Evolutionary conservation across 73 alveolate genomes (phyloP), one percentile per base, ranked within the genome.

Genomic region (Halteria grandinella): DNA sequence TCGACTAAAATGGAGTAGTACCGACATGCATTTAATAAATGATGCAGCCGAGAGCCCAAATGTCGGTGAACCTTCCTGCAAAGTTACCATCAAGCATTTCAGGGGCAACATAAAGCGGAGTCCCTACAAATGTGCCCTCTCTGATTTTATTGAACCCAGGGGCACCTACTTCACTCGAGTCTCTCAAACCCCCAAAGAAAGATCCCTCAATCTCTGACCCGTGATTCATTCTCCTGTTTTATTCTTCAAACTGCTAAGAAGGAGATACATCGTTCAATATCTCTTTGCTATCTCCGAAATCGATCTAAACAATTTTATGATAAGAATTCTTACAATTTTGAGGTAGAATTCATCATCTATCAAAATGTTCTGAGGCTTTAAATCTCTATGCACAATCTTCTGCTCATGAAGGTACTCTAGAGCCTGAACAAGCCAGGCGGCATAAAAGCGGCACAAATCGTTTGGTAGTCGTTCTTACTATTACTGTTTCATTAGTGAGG

Each of bases 361-460:
- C 2, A 95, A 89, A 1, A 95, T 89, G 85, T 95, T 94, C 85
- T 92, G 96, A 0, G 99, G 98, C 58, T 92, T 95, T 20, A 95
- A 51, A 62, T 91, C 97, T 83, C 98, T 80, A 79, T 95, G 94
- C 37, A 76, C 71, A 8, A 95, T 90, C 7, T 93, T 91, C 18
- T 85, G 52, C 12, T 63, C 70, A 79, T 95, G 97, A 60, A 95
- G 41, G 69, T 79, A 85, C 41, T 76, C 93, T 20, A 94, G 49
- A 14, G 94, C 96, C 0, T 78, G 66, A n/a, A 94, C 79, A 51
- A 91, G 50, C 85, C 91, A 94, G 1, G 97, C 96, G 0, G 95
- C 47, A 62, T 89, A 94, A 76, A 82, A 86, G 64, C 76, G 69
- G 11, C 94, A 95, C 69, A 86, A 70, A 7, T 87, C 81, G 8